Evolutionary conservation across 495 filamentous ascomycete species (phyloP), one percentile per base, ranked within the genome.

Genomic region (Hypoxylon cercidicola): DNA sequence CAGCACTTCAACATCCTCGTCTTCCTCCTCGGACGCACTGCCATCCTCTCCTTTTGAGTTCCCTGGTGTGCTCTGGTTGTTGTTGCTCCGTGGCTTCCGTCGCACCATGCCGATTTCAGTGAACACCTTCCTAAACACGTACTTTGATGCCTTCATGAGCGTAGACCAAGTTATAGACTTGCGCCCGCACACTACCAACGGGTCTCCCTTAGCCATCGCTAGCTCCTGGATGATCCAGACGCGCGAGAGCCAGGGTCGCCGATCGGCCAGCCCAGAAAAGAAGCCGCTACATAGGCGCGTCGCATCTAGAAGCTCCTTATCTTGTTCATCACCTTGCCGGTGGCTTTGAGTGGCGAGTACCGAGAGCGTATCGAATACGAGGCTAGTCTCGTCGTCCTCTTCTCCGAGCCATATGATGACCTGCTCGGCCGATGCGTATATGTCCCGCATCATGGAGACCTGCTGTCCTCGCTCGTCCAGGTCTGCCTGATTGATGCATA

Each of bases 171-270:
- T 32, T 37, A 46, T 20, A 2, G n/a, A 50, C 25, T 45, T 60
- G n/a, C 12, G 35, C 23, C 57, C 57, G 39, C 57, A 60, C 23
- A 45, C 48, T 0, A 60, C 47, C 7, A 52, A 10, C 0, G 57
- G 57, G 20, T 60, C 57, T n/a, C 46, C 0, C 12, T 25, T 50
- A 6, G 57, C 57, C 57, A 60, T 53, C 37, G 57, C 57, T 30
- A 60, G 25, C 48, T 68, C 65, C 25, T 68, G 65, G 23, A 68
- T 47, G 28, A 64, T 46, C 65, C 65, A 68, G 30, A 64, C 54
- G 4, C 65, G 52, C 6, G 53, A 43, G 30, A 68, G 60, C 65
- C 65, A 68, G 28, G 46, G 34, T 15, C 57, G 57, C 12, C 25
- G 34, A 11, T 34, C 39, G 4, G 12, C 15, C 23, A 60, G 25